A percentile compares a stretch with the other conserved stretches of the same genome.
phyloP scores from a whole-genome alignment of 1,139 yeast genomes.

The Geotrichum phurueaensis region DNA sequence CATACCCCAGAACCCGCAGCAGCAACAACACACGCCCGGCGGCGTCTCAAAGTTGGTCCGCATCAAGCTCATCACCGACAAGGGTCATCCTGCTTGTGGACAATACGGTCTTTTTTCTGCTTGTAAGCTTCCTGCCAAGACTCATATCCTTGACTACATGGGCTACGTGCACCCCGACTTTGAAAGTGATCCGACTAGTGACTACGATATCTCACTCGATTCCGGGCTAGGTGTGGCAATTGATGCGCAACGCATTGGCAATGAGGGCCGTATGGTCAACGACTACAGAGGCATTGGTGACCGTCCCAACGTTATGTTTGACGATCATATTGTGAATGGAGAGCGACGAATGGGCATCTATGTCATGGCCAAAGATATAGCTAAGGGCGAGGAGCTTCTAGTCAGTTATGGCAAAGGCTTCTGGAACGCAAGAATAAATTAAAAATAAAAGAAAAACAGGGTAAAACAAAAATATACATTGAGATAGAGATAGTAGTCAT shows the following conservation, averaged over 20 bases:
- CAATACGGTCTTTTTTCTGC: conserved; percentile 29
- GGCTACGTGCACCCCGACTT: conserved; percentile 27
- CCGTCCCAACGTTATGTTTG: conserved; percentile 28
- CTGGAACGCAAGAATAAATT: conserved; percentile 21
- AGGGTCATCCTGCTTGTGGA: conserved; percentile 29
- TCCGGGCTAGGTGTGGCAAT: conserved; percentile 24
- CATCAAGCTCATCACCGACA: conserved; percentile 24
- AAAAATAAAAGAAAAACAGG: neutral
- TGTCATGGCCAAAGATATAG: conserved; percentile 20
- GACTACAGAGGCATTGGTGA: conserved; percentile 29
- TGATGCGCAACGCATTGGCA: conserved; percentile 28
- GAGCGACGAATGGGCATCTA: conserved; percentile 26
- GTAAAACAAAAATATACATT: neutral
- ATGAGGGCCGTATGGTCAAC: conserved; percentile 31
- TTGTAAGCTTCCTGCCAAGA: conserved; percentile 23
- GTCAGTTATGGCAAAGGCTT: conserved; percentile 30
- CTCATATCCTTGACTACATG: conserved; percentile 28
- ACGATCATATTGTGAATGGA: conserved; percentile 24
- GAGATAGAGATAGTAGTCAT: neutral
- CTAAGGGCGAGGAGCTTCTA: conserved; percentile 27
- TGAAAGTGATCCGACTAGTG: conserved; percentile 26
- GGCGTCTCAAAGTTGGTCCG: conserved; percentile 20
- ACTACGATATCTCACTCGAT: conserved; percentile 29
- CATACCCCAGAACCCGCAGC: conserved; percentile 11
- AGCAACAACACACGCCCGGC: neutral